Evolutionary conservation across 129 eudicot species (phyloP), one percentile per base, ranked within the genome.

Genomic region (Glebionis coronaria): DNA sequence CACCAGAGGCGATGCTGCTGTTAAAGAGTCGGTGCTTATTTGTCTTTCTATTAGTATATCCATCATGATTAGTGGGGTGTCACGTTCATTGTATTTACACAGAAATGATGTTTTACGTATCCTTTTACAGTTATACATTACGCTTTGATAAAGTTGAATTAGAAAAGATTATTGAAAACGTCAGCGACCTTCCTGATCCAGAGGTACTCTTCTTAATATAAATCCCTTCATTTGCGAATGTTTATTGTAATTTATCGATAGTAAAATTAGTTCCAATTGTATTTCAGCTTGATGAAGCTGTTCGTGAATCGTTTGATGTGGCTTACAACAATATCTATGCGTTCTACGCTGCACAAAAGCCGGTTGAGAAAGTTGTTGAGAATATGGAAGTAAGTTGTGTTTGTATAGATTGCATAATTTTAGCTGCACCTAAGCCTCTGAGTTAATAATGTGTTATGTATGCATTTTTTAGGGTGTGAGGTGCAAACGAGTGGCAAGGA

Each of bases 301-400:
- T 94, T 68, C 87, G 82, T 76, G 93, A 94, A 74, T 96, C 99
- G 56, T 94, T 94, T 80, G 99, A 94, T 87, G 95, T 94, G 80
- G 99, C 99, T 27, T 94, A 94, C 79, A 66, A 73, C 74, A 94
- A 94, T 75, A 94, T 94, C 38, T 90, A 87, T 75, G 99, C 99
- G 71, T 94, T 94, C 3, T 4, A 28, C 3, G 31, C 31, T 28
- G 31, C 31, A 2, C 3, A 28, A 28, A 28, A 28, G 4, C 31
- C 31, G 3, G 4, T 28, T 28, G 31, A 28, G 3, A 28, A 28
- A 28, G 31, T 28, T 28, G 31, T 28, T 28, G 31, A 28, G 31
- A 28, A 28, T 28, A 28, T 28, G 31, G 31, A 28, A 28, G 31
- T 28, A 3, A 28, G 31, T 28, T 28, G n/a, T n/a, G n/a, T n/a